A percentile compares a stretch with the other conserved stretches of the same genome.
Evolutionary conservation across 352 stramenopile species (phyloP).

Genomic region (Pilasporangium apinafurcum): DNA sequence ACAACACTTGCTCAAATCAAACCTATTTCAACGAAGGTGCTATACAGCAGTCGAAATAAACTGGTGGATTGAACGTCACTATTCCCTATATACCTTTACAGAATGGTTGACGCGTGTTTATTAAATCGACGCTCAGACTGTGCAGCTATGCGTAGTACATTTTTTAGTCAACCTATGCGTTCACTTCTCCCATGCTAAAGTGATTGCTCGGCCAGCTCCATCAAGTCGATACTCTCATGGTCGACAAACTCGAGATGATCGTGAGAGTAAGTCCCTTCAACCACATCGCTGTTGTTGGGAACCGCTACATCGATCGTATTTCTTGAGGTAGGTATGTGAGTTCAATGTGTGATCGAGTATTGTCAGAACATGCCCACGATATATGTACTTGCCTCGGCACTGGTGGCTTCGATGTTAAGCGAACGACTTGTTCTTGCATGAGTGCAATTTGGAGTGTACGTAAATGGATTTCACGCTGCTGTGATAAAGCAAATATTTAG

Average conservation of each 20-base stretch:
- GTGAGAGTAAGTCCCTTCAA: background rate
- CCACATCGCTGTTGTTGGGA: background rate
- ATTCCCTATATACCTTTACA: too few relatives aligned
- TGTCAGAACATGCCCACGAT: too few relatives aligned
- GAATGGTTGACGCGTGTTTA: too few relatives aligned
- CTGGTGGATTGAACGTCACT: too few relatives aligned
- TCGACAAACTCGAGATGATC: conserved; percentile 1
- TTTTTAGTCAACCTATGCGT: background rate
- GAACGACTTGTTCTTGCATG: conserved; percentile 20
- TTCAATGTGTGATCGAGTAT: too few relatives aligned
- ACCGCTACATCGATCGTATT: background rate
- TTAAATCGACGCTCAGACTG: background rate
- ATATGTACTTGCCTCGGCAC: too few relatives aligned
- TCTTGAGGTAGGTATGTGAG: background rate
- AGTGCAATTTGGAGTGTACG: conserved; percentile 48
- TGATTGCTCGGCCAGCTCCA: conserved; percentile 6
- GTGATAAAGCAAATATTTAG: conserved; percentile 10
- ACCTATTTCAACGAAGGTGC: too few relatives aligned
- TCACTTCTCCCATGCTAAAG: too few relatives aligned
- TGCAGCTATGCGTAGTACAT: conserved; percentile 16
- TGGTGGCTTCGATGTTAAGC: background rate
- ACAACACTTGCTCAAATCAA: too few relatives aligned
- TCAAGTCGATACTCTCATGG: conserved; percentile 5
- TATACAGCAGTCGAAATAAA: too few relatives aligned
- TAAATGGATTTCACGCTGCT: conserved; percentile 52